phyloP scores from a whole-genome alignment of 140 eudicot species.

The Senecio squalidus region DNA sequence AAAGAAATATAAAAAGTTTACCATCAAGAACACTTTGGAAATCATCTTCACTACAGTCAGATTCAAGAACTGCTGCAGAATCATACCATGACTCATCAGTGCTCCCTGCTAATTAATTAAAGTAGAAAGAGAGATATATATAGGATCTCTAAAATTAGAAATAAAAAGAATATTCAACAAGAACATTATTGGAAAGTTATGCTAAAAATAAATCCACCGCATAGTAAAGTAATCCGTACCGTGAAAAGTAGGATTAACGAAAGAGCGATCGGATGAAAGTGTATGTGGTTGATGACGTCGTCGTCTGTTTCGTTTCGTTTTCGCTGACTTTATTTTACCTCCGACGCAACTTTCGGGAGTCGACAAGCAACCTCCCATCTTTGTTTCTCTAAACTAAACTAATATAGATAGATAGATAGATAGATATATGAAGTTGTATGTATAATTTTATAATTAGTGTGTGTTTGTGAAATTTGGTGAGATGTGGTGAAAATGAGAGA shows the following conservation, averaged over 20 bases:
- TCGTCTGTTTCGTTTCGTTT: conserved; percentile 24
- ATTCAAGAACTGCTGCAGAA: conserved; percentile 67
- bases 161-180: conserved; percentile 22
- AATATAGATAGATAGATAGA: too few species aligned
- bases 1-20: conserved; percentile 4
- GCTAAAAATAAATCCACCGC: neutral
- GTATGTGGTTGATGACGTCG: too few species aligned
- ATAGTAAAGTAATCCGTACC: conserved; percentile 29
- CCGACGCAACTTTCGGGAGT: conserved; percentile 60
- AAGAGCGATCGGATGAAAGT: conserved; percentile 45
- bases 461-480: conserved; percentile 18
- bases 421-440: too few species aligned
- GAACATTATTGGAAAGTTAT: conserved; percentile 19
- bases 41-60: conserved; percentile 92
- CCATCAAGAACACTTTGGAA: conserved; percentile 90
- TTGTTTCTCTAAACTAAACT: neutral
- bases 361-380: conserved; percentile 73
- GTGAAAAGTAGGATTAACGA: conserved; percentile 47
- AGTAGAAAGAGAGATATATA: neutral
- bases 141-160: conserved; percentile 24
- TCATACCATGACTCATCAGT: conserved; percentile 89
- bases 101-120: conserved; percentile 42
- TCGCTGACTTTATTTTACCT: conserved; percentile 30
- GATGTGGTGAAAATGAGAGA: neutral
- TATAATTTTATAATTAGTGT: neutral